phyloP scores from a whole-genome alignment of 225 moss, liverwort and hornwort genomes.

The Takakia lepidozioides region DNA sequence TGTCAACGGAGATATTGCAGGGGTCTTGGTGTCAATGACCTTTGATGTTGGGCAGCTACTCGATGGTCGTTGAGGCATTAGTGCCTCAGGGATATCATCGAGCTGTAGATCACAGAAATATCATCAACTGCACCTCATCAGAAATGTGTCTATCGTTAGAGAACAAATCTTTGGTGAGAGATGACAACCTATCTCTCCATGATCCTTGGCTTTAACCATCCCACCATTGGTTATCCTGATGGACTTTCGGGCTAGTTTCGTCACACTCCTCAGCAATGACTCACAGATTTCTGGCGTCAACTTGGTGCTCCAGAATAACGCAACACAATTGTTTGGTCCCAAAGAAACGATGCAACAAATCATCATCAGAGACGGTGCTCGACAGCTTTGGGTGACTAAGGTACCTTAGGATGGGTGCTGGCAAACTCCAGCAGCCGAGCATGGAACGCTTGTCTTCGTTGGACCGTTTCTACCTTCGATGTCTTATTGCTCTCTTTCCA shows the following conservation, averaged over 20 bases:
- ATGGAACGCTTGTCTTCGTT: conserved; percentile 63
- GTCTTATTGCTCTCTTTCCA: conserved; percentile 10
- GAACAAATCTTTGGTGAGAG: too few species aligned
- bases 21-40: not conserved
- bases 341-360: not conserved
- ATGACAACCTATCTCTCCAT: too few species aligned
- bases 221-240: too few species aligned
- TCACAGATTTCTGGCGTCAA: not conserved
- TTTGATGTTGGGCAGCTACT: conserved; percentile 18
- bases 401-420: conserved; percentile 44
- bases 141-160: not conserved
- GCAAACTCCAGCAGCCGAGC: conserved; percentile 52
- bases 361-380: too few species aligned
- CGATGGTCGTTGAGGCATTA: conserved; percentile 47
- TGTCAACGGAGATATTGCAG: not conserved
- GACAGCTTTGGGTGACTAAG: too few species aligned
- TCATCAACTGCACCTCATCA: not conserved
- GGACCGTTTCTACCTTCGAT: conserved; percentile 53
- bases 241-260: not conserved
- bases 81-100: conserved; percentile 59
- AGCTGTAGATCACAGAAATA: conserved; percentile 14
- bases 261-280: not conserved
- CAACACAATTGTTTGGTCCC: not conserved
- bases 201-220: too few species aligned
- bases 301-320: not conserved